Evolutionary conservation across 192 early-diverging fungal genomes (phyloP).

Genomic region (Dissophora globulifera): DNA sequence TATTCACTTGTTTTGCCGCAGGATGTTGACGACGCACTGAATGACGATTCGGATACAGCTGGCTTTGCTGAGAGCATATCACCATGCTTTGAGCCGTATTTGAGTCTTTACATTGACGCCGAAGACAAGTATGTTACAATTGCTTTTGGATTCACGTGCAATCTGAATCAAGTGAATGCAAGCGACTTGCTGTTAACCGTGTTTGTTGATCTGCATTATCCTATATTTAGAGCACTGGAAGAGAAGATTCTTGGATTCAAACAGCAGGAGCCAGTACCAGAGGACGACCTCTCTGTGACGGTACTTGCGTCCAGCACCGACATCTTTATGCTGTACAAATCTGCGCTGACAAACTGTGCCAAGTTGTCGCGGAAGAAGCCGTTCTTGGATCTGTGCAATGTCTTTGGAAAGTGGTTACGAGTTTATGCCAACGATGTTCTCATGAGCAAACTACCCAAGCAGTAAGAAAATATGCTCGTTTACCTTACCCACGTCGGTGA

Average conservation of each 20-base stretch:
- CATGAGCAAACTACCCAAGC: constrained; percentile 75
- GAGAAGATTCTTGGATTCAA: constrained; percentile 70
- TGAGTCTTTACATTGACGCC: constrained; percentile 86
- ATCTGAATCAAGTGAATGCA: too few species aligned
- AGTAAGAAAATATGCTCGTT: constrained; percentile 34
- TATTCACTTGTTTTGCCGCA: neutral
- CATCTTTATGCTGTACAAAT: constrained; percentile 90
- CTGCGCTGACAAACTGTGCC: constrained; percentile 86
- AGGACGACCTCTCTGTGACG: constrained; percentile 65
- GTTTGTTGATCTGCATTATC: too few species aligned
- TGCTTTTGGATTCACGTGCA: too few species aligned
- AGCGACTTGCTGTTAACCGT: too few species aligned
- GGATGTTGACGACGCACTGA: constrained; percentile 38
- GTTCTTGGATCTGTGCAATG: constrained; percentile 82
- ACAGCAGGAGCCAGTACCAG: constrained; percentile 56
- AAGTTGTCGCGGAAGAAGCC: constrained; percentile 87
- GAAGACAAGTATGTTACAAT: constrained; percentile 74
- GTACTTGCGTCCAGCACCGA: constrained; percentile 92
- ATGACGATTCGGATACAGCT: constrained; percentile 34
- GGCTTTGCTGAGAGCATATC: constrained; percentile 85
- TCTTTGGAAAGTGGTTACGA: constrained; percentile 85
- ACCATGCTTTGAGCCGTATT: constrained; percentile 85
- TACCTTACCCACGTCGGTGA: too few species aligned
- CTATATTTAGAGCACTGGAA: constrained; percentile 65
- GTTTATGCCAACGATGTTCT: constrained; percentile 85